Evolutionary conservation across 352 stramenopile genomes (phyloP), one percentile per base, ranked within the genome.

Genomic region (Pythium diclinum): DNA sequence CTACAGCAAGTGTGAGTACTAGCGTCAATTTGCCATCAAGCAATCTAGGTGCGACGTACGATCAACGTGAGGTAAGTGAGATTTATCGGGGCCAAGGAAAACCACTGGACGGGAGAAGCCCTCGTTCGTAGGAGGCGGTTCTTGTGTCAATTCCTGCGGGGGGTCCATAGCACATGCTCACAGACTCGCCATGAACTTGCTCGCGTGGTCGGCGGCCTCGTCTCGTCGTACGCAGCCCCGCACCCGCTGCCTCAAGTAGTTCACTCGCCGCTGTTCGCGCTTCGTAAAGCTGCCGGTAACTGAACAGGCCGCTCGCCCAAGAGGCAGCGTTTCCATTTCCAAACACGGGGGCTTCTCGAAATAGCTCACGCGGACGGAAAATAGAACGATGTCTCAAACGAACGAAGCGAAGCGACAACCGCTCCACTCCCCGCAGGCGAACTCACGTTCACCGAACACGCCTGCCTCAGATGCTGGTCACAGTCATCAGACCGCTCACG

Each of bases 121-220:
- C 42, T 56, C 11, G 30, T 55, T 10, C 9, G 52, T 6, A 2
- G 14, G 23, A 13, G 25, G 32, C 34, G 33, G 42, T 38, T 46
- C 13, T 10, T 14, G 21, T 21, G 8, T 38, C 10, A 7, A 14
- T 23, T n/a, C 16, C 36, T 38, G n/a, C 54, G 34, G 49, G 54
- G 36, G 33, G 30, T 69, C 46, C 55, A 63, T 60, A 51, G 54
- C 55, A 60, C 62, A 69, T 69, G 21, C 54, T 69, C 55, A 63
- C 56, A 23, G 17, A 36, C 62, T 42, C 25, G 42, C 21, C 61
- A 61, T 62, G 17, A 19, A 46, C 4, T 19, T 56, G 25, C 3
- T 6, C 51, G 11, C 14, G 19, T 17, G 10, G 3, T 32, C 36
- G 3, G 7, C 9, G 17, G 25, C 17, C 21, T 28, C 21, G 28